Percentiles rank a stretch among this genome's conserved stretches.
Evolutionary conservation across 768 basidiomycete genomes (phyloP).

Genomic region (Tylopilus rubrobrunneus): DNA sequence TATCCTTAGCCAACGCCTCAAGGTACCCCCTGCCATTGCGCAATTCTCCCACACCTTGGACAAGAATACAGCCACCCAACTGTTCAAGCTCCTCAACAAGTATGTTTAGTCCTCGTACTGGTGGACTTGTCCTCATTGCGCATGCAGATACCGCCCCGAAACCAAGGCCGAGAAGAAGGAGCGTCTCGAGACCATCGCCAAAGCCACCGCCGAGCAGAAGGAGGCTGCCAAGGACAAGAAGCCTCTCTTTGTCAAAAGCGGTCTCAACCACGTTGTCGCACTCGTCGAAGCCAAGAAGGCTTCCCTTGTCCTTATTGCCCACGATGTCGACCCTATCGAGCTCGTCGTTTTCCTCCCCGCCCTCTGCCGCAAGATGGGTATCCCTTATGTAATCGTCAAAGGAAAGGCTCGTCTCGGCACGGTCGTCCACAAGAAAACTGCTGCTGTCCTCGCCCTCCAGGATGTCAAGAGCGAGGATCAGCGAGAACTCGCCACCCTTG

Average conservation of each 20-base stretch:
- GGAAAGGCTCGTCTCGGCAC: conserved; percentile 97
- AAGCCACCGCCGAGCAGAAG: conserved; percentile 78
- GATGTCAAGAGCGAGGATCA: conserved; percentile 95
- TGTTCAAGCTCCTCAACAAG: conserved; percentile 98
- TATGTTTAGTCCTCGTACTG: conserved; percentile 19
- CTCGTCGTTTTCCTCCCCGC: conserved; percentile 98
- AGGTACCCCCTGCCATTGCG: conserved; percentile 96
- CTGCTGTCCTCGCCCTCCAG: conserved; percentile 85
- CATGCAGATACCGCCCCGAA: conserved; percentile 71
- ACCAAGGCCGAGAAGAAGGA: conserved; percentile 97
- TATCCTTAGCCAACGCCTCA: conserved; percentile 94
- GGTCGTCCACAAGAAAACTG: conserved; percentile 98
- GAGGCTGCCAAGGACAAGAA: conserved; percentile 82
- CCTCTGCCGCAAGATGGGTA: conserved; percentile 99
- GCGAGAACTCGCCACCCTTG: conserved; percentile 87
- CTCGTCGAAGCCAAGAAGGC: conserved; percentile 98
- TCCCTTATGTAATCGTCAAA: conserved; percentile 98
- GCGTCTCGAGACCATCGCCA: conserved; percentile 75
- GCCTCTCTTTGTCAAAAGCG: conserved; percentile 93
- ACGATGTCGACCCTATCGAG: conserved; percentile 99
- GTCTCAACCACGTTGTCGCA: conserved; percentile 94
- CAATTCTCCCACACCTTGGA: conserved; percentile 98
- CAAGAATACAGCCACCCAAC: conserved; percentile 98
- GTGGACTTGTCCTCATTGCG: not conserved
- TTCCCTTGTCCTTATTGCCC: conserved; percentile 89